Conservation (phyloP, 306 rosid species). For the Trichosanthes truncata region DNA sequence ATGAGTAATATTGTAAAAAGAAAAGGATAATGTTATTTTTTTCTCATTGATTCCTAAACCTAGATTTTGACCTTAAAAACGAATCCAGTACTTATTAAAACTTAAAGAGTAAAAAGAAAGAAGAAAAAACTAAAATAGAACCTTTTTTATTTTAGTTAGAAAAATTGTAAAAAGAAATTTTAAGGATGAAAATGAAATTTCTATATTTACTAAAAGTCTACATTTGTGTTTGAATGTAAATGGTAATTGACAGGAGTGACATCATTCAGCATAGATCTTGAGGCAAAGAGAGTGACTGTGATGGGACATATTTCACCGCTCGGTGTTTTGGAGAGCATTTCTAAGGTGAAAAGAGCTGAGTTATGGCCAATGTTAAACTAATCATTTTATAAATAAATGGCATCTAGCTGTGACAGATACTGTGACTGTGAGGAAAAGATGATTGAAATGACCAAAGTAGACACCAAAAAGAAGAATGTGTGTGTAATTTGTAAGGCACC, state of each 20-base stretch:
- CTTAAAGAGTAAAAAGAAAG: neutral
- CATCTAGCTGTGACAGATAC: neutral
- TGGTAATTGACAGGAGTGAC: conserved; percentile 51
- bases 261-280: conserved; percentile 81
- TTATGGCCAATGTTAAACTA: conserved; percentile 4
- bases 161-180: neutral
- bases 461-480: neutral
- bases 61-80: neutral
- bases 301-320: conserved; percentile 76
- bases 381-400: neutral
- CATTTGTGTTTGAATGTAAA: neutral
- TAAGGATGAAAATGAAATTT: neutral
- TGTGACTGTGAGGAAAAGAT: neutral
- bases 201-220: neutral
- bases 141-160: neutral
- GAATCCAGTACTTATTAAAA: neutral
- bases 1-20: too few species aligned
- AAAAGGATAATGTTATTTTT: too few species aligned
- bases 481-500: neutral
- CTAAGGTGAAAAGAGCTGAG: conserved; percentile 84
- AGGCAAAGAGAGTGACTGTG: conserved; percentile 78
- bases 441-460: neutral
- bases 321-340: conserved; percentile 70
- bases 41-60: neutral
- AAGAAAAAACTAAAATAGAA: neutral